Conservation (phyloP, 148 eudicot species). For the Persicaria tinctoria region DNA sequence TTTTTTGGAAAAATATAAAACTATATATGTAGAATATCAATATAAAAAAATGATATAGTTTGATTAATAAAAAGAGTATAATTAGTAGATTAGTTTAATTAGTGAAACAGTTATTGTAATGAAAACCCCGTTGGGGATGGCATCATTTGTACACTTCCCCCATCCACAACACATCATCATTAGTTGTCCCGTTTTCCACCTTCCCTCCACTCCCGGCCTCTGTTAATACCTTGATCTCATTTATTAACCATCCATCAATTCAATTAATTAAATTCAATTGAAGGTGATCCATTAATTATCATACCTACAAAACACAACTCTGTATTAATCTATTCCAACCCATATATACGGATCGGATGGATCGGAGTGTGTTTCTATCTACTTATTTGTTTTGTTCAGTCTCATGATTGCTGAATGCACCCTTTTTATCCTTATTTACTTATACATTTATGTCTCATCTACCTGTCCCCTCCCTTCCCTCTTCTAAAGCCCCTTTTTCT, state of each 20-base stretch:
- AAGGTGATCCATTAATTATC: too few species aligned
- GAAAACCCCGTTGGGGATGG: constrained; percentile 24
- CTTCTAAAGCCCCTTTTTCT: too few species aligned
- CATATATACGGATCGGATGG: background rate
- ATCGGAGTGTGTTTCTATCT: background rate
- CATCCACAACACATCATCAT: constrained; percentile 37
- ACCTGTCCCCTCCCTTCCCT: background rate
- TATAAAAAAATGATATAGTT: too few species aligned
- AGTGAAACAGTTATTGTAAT: background rate
- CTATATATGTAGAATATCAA: too few species aligned
- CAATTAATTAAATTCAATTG: too few species aligned
- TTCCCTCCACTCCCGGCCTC: background rate
- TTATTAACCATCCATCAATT: background rate
- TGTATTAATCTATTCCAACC: background rate
- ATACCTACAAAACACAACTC: too few species aligned
- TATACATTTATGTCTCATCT: background rate
- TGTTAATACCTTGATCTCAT: background rate
- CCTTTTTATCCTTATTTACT: constrained; percentile 7
- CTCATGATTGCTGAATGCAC: background rate
- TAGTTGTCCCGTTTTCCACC: background rate
- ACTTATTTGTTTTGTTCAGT: background rate
- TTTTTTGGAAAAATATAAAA: too few species aligned
- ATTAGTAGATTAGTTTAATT: background rate
- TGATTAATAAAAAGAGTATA: background rate
- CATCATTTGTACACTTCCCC: constrained; percentile 31